These are phyloP conservation scores for Neurospora sp. DNA, from an alignment of 495 filamentous ascomycete species.

Conservation along the genomic window DNA sequence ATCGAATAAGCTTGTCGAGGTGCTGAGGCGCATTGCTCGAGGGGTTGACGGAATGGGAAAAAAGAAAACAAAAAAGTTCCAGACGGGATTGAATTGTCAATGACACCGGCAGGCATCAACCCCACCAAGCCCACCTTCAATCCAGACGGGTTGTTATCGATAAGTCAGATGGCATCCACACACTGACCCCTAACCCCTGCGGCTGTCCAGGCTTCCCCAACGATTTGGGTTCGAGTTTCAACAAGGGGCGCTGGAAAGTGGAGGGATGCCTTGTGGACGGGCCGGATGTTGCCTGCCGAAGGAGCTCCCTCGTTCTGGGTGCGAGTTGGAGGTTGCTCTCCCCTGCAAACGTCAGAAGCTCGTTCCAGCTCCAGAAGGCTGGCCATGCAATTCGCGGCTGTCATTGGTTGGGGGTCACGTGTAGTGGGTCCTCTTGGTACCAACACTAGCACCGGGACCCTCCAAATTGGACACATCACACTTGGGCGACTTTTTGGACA, in stretches of 20 bases:
- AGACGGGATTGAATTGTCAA: background rate
- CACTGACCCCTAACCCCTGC: background rate
- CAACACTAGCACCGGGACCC: background rate
- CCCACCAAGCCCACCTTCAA: background rate
- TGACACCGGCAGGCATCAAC: background rate
- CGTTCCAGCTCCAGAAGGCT: background rate
- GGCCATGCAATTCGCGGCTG: background rate
- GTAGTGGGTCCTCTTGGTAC: too few species aligned
- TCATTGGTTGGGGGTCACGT: slow-evolving; percentile 16
- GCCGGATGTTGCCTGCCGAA: background rate
- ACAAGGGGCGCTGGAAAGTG: background rate
- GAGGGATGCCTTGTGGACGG: background rate
- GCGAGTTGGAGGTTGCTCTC: background rate
- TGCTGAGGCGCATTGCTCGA: background rate
- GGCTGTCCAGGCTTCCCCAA: background rate
- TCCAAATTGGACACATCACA: slow-evolving; percentile 45
- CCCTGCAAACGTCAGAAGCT: background rate
- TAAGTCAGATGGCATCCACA: background rate
- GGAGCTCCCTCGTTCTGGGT: background rate
- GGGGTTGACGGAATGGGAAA: background rate
- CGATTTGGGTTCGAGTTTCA: background rate
- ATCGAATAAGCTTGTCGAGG: background rate
- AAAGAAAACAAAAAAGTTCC: background rate
- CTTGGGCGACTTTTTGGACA: slow-evolving; percentile 36
- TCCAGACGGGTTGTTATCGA: background rate